Evolutionary conservation across 1,284 basidiomycete genomes (phyloP), one percentile per base, ranked within the genome.

Genomic region (Heliocybe sulcata): DNA sequence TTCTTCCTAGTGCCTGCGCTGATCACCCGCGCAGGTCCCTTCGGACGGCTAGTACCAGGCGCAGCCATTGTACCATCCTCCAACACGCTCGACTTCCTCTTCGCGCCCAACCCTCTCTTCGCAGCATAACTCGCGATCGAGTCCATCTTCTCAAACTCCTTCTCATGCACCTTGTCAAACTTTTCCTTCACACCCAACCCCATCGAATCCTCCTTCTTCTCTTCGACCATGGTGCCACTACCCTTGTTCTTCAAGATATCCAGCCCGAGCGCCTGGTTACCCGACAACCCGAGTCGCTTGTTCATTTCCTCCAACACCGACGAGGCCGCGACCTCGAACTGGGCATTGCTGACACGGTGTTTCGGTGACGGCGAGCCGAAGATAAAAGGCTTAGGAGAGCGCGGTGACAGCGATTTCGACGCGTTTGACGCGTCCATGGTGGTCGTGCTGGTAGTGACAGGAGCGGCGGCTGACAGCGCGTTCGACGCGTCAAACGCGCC

Each of bases 231-330:
- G 47, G 51, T 54, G 45, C 52, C 47, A 53, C 54, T 52, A 52
- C 54, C 48, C 56, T 58, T 55, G 33, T 33, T 68, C 26, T 67
- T 57, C 42, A 82, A 69, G 29, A 80, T 67, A 23, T 74, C 69
- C n/a, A 72, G 66, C 65, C 48, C 76, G 66, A 25, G 77, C 68
- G 19, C 82, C 73, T 55, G 80, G 67, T 55, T 70, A 64, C 58
- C 64, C 0, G 73, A 75, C 8, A 90, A 75, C 1, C 86, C 76
- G 8, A 91, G 75, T 1, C 86, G 80, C 51, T 75, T 72, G 65
- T 90, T 90, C 85, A 92, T 89, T 67, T 91, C 89, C 48, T 83
- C 83, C 25, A 91, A 71, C 19, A 92, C 81, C 14, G 77, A 77
- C 20, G 79, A 74, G 1, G 86, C 83, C 1, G 83, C 81, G 4